A percentile compares a stretch with the other conserved stretches of the same genome.
Conservation (phyloP, 164 flowering plant species). For the Berberis thunbergii region DNA sequence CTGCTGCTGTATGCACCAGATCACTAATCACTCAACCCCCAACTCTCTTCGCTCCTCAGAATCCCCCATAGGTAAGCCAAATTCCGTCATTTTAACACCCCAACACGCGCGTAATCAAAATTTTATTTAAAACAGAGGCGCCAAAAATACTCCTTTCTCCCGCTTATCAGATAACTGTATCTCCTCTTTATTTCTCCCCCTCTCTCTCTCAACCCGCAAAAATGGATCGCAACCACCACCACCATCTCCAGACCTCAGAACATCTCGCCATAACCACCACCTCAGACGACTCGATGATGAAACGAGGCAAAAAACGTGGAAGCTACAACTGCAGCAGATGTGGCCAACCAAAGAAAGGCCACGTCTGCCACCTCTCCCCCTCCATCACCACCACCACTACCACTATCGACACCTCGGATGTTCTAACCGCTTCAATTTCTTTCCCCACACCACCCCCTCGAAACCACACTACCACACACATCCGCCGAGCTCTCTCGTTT, state of each 20-base stretch:
- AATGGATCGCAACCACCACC: constrained; percentile 4
- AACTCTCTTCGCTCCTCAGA: too few relatives aligned
- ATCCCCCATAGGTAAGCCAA: too few relatives aligned
- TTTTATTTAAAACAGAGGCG: neutral
- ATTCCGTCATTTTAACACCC: too few relatives aligned
- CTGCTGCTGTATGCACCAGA: too few relatives aligned
- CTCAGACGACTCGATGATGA: constrained; percentile 7
- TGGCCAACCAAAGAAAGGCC: constrained; percentile 89
- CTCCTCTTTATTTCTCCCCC: constrained; percentile 2
- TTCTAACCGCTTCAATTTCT: neutral
- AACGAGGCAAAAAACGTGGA: constrained; percentile 66
- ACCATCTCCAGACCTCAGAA: too few relatives aligned
- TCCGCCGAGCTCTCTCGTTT: constrained; percentile 66
- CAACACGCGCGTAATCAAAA: neutral
- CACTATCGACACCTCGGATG: neutral
- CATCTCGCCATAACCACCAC: constrained; percentile 4
- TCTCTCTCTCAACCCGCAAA: constrained; percentile 30
- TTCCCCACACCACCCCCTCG: constrained; percentile 6
- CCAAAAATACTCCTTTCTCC: neutral
- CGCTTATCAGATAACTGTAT: neutral
- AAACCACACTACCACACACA: constrained; percentile 8
- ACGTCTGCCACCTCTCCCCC: constrained; percentile 32
- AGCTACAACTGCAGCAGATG: constrained; percentile 87
- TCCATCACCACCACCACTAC: constrained; percentile 7
- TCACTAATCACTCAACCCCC: too few relatives aligned